Conservation (phyloP, 2,329 filamentous ascomycete genomes). For the Penicillium psychrosexuale region DNA sequence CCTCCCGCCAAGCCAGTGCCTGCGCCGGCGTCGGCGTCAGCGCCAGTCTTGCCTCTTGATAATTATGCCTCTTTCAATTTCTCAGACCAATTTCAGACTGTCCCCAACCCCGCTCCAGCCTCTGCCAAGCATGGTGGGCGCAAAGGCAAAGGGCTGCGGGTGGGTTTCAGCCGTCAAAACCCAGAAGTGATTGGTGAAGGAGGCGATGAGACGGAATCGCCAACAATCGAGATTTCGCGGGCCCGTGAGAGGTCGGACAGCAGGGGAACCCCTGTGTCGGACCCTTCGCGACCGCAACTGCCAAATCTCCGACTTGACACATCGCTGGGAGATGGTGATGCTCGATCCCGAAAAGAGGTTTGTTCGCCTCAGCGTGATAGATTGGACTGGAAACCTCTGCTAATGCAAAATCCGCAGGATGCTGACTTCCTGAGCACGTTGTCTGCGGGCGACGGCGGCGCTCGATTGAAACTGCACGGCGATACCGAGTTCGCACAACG, state of each 20-base stretch:
- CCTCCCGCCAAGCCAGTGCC: conserved; percentile 4
- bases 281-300: conserved; percentile 17
- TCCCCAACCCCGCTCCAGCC: neutral
- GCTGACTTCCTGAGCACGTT: conserved; percentile 38
- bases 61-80: conserved; percentile 20
- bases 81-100: conserved; percentile 7
- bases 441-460: conserved; percentile 29
- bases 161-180: conserved; percentile 68
- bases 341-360: conserved; percentile 11
- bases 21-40: conserved; percentile 7
- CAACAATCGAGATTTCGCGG: conserved; percentile 67
- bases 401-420: conserved; percentile 37
- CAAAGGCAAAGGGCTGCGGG: conserved; percentile 65
- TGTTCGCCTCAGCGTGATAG: conserved; percentile 12
- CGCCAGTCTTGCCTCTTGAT: conserved; percentile 20
- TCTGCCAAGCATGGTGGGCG: conserved; percentile 32
- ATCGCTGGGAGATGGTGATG: conserved; percentile 26
- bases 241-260: conserved; percentile 30
- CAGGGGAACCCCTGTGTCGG: conserved; percentile 11
- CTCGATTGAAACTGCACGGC: conserved; percentile 40
- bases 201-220: conserved; percentile 77
- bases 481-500: conserved; percentile 45
- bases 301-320: conserved; percentile 36
- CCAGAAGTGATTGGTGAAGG: conserved; percentile 88
- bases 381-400: conserved; percentile 26